A percentile compares a stretch with the other conserved stretches of the same genome.
Evolutionary conservation across 139 green algal genomes (phyloP).

Genomic region (Coelastrella sp.): DNA sequence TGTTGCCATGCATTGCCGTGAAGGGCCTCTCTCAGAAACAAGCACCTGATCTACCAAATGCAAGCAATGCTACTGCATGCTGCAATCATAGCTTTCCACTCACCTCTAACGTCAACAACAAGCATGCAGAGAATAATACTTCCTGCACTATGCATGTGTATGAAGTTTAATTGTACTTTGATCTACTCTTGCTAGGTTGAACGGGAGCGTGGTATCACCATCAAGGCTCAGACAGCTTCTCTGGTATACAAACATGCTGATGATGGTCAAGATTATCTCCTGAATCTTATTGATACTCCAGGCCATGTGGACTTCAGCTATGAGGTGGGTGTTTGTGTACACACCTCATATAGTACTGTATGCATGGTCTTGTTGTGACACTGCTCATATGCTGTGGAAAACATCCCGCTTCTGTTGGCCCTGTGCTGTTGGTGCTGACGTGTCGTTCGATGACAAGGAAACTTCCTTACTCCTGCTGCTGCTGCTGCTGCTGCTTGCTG

Average conservation of each 20-base stretch:
- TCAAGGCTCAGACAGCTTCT: constrained; percentile 92
- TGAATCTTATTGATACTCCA: constrained; percentile 91
- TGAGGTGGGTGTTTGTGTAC: constrained; percentile 44
- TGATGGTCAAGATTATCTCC: constrained; percentile 75
- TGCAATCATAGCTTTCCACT: too few relatives aligned
- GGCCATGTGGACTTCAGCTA: constrained; percentile 79
- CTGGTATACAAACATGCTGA: constrained; percentile 71
- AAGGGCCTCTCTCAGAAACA: too few relatives aligned
- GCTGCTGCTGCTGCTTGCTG: neutral
- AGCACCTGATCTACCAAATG: too few relatives aligned
- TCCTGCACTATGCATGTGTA: neutral
- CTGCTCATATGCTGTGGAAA: too few relatives aligned
- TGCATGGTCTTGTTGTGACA: neutral
- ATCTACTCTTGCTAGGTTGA: constrained; percentile 73
- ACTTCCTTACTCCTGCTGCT: neutral
- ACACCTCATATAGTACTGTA: neutral
- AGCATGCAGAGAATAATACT: neutral
- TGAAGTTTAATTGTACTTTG: neutral
- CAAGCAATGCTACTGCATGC: too few relatives aligned
- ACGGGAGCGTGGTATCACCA: constrained; percentile 92
- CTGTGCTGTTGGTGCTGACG: neutral
- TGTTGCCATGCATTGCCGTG: too few relatives aligned
- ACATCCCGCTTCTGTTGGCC: too few relatives aligned
- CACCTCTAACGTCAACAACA: too few relatives aligned
- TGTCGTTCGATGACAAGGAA: neutral